These are phyloP conservation scores for Ashbya aceris DNA, from an alignment of 1,139 yeast species.

Conservation along the genomic window DNA sequence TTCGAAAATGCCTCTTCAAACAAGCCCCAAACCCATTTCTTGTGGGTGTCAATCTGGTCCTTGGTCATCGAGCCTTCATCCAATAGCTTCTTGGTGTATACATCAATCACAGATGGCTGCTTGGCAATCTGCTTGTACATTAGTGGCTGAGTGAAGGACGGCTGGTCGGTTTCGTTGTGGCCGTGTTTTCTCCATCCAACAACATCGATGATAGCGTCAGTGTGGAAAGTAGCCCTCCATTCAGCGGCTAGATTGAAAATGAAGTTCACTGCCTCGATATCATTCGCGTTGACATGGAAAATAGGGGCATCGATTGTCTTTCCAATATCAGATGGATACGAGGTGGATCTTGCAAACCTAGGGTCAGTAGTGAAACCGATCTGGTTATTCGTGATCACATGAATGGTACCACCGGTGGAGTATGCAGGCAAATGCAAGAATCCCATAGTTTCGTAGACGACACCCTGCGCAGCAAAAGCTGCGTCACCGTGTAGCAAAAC, in stretches of 20 bases:
- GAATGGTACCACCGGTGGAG: constrained; percentile 97
- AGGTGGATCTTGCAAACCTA: constrained; percentile 92
- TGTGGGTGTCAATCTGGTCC: constrained; percentile 91
- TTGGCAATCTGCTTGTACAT: constrained; percentile 89
- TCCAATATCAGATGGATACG: constrained; percentile 96
- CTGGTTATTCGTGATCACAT: constrained; percentile 92
- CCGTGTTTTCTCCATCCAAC: constrained; percentile 99
- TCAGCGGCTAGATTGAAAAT: constrained; percentile 96
- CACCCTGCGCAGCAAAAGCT: constrained; percentile 98
- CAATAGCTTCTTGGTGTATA: constrained; percentile 70
- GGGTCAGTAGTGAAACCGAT: constrained; percentile 99
- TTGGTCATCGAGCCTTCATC: constrained; percentile 81
- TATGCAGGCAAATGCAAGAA: constrained; percentile 87
- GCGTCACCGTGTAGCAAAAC: constrained; percentile 97
- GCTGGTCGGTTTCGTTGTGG: constrained; percentile 99
- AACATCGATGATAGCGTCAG: constrained; percentile 91
- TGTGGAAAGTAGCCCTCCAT: constrained; percentile 94
- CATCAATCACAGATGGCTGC: constrained; percentile 81
- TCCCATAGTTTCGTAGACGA: constrained; percentile 97
- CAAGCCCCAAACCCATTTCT: constrained; percentile 94
- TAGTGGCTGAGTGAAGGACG: constrained; percentile 94
- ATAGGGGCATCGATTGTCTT: constrained; percentile 95
- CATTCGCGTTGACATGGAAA: constrained; percentile 98
- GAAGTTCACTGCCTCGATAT: constrained; percentile 86
- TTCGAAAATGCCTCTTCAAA: constrained; percentile 83